Conservation (phyloP, 2,329 filamentous ascomycete genomes). For the Fusarium mundagurra region DNA sequence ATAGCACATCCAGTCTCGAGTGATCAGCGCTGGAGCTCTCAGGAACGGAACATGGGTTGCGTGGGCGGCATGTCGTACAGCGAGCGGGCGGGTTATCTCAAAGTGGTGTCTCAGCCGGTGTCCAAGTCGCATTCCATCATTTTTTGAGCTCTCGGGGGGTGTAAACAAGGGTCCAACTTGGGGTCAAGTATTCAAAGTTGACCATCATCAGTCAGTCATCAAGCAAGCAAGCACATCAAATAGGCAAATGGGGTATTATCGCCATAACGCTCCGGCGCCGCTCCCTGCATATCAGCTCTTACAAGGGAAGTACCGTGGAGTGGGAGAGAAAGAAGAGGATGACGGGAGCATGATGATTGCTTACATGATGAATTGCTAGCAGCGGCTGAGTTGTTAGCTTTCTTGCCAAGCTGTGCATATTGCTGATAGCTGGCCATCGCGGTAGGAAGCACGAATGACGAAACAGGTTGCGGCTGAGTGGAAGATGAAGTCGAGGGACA, state of each 20-base stretch:
- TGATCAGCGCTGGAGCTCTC: conserved; percentile 15
- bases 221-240: conserved; percentile 25
- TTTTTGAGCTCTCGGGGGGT: conserved; percentile 1
- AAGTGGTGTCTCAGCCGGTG: not conserved
- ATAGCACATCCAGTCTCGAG: conserved; percentile 18
- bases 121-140: not conserved
- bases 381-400: conserved; percentile 37
- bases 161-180: conserved; percentile 1
- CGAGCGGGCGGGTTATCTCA: not conserved
- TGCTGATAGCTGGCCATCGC: conserved; percentile 44
- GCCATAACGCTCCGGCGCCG: conserved; percentile 13
- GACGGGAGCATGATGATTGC: conserved; percentile 28
- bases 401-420: conserved; percentile 42
- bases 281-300: conserved; percentile 42
- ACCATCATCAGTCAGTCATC: conserved; percentile 29
- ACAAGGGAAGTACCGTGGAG: conserved; percentile 7
- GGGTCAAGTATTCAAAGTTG: conserved; percentile 9
- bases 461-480: conserved; percentile 8
- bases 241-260: conserved; percentile 10
- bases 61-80: conserved; percentile 30
- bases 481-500: not conserved
- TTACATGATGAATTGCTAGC: conserved; percentile 28
- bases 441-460: conserved; percentile 2
- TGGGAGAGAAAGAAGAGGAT: not conserved
- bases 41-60: conserved; percentile 26